Conservation (phyloP, 2,329 filamentous ascomycete genomes). For the Daldinia sp. region DNA sequence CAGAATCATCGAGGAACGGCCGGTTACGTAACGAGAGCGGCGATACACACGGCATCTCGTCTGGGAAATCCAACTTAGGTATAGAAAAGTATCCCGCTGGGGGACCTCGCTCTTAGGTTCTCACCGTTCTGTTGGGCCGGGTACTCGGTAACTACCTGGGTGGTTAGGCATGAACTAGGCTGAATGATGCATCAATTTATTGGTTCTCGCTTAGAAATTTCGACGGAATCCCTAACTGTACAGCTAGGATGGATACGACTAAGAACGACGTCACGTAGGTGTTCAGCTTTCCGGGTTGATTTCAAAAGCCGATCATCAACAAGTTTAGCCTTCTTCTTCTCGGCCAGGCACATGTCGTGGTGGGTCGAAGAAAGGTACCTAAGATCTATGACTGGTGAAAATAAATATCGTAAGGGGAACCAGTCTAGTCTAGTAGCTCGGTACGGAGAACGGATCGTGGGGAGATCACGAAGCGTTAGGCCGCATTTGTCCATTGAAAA, state of each 20-base stretch:
- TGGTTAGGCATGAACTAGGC: constrained; percentile 33
- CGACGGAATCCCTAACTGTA: constrained; percentile 14
- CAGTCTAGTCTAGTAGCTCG: constrained; percentile 3
- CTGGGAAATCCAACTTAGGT: constrained; percentile 35
- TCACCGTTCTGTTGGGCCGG: constrained; percentile 7
- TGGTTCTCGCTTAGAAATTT: constrained; percentile 2
- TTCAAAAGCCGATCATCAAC: constrained; percentile 9
- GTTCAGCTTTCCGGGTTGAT: constrained; percentile 1
- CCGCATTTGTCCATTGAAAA: neutral
- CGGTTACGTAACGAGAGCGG: constrained; percentile 29
- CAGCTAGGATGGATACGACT: constrained; percentile 5
- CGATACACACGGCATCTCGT: constrained; percentile 29
- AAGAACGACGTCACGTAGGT: neutral
- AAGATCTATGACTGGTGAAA: constrained; percentile 1
- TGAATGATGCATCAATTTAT: constrained; percentile 10
- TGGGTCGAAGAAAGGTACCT: neutral
- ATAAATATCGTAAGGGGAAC: constrained; percentile 9
- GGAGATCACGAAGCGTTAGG: neutral
- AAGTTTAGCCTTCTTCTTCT: constrained; percentile 5
- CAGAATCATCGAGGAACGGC: constrained; percentile 24
- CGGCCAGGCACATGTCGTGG: constrained; percentile 16
- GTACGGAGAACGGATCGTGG: neutral
- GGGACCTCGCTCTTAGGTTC: neutral
- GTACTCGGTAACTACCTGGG: constrained; percentile 20
- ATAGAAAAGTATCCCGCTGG: constrained; percentile 17